A percentile compares a stretch with the other conserved stretches of the same genome.
phyloP scores from a whole-genome alignment of 768 basidiomycete species.

The Amanita muscaria region DNA sequence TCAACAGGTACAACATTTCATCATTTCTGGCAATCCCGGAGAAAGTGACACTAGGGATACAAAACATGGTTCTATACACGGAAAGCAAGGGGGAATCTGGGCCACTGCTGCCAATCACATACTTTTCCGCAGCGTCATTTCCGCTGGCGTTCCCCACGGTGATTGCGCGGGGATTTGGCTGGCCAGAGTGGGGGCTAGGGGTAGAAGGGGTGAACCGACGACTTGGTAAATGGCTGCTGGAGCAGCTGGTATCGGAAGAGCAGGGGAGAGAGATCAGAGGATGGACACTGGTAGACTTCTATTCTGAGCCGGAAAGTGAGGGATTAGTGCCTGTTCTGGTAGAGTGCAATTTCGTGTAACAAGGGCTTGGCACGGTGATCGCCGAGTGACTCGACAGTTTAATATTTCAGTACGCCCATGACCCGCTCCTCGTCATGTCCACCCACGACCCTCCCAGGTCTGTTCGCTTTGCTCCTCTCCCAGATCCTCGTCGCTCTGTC shows the following conservation, averaged over 20 bases:
- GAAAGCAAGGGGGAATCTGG: constrained; percentile 13
- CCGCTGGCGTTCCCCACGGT: constrained; percentile 72
- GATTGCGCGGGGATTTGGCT: constrained; percentile 79
- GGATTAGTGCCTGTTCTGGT: constrained; percentile 56
- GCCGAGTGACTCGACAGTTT: neutral
- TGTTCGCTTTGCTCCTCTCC: constrained; percentile 83
- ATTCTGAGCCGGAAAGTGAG: constrained; percentile 44
- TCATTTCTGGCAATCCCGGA: constrained; percentile 80
- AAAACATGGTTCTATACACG: constrained; percentile 36
- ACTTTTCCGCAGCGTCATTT: constrained; percentile 72
- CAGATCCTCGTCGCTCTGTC: constrained; percentile 51
- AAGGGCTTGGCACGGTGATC: constrained; percentile 13
- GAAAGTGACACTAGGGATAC: constrained; percentile 54
- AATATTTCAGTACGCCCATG: neutral
- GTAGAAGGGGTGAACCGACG: constrained; percentile 81
- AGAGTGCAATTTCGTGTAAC: constrained; percentile 68
- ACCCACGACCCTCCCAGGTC: constrained; percentile 13
- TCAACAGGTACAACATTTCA: constrained; percentile 64
- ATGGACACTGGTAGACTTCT: constrained; percentile 75
- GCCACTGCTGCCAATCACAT: constrained; percentile 63
- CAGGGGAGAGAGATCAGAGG: constrained; percentile 46
- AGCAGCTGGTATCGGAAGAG: constrained; percentile 28
- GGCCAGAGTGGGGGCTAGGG: constrained; percentile 67
- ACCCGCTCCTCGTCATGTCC: neutral
- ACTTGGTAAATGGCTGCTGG: constrained; percentile 64